A percentile compares a stretch with the other conserved stretches of the same genome.
Evolutionary conservation across 371 early-diverging fungal species (phyloP).

Genomic region (Lichtheimia ornata): DNA sequence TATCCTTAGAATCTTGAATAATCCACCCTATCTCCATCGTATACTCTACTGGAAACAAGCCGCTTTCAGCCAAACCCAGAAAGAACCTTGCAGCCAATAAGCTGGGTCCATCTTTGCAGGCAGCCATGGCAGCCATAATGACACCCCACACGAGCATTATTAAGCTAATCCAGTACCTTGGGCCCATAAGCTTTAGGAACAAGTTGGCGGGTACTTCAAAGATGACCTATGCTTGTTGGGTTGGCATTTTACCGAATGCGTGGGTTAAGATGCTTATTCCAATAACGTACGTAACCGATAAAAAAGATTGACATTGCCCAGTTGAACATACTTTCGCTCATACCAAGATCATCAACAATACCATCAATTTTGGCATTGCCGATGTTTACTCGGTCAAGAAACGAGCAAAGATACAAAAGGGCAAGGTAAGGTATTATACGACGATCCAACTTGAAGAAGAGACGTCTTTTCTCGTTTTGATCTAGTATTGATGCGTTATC

Average conservation of each 20-base stretch:
- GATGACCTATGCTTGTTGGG: conserved; percentile 9
- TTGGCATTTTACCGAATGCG: background rate
- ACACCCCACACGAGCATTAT: conserved; percentile 12
- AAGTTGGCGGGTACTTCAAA: conserved; percentile 64
- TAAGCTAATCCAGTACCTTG: conserved; percentile 46
- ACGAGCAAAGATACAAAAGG: conserved; percentile 50
- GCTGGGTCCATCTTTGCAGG: conserved; percentile 36
- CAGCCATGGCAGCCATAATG: conserved; percentile 24
- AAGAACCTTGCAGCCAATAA: conserved; percentile 65
- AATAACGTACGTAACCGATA: conserved; percentile 54
- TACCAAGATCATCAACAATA: conserved; percentile 36
- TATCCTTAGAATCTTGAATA: background rate
- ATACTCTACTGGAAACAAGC: conserved; percentile 42
- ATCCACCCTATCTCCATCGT: background rate
- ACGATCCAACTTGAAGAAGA: conserved; percentile 6
- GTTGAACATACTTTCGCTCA: conserved; percentile 50
- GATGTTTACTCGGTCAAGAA: conserved; percentile 57
- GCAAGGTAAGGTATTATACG: conserved; percentile 32
- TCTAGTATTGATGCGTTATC: background rate
- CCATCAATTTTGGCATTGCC: conserved; percentile 62
- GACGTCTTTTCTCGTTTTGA: background rate
- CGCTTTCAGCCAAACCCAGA: conserved; percentile 65
- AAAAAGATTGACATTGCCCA: conserved; percentile 65
- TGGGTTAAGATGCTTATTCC: background rate
- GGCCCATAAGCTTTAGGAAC: conserved; percentile 61